Percentiles rank a stretch among this genome's conserved stretches.
These are phyloP conservation scores for Trametes coccinea DNA, from an alignment of 768 basidiomycete genomes.

Conservation along the genomic window DNA sequence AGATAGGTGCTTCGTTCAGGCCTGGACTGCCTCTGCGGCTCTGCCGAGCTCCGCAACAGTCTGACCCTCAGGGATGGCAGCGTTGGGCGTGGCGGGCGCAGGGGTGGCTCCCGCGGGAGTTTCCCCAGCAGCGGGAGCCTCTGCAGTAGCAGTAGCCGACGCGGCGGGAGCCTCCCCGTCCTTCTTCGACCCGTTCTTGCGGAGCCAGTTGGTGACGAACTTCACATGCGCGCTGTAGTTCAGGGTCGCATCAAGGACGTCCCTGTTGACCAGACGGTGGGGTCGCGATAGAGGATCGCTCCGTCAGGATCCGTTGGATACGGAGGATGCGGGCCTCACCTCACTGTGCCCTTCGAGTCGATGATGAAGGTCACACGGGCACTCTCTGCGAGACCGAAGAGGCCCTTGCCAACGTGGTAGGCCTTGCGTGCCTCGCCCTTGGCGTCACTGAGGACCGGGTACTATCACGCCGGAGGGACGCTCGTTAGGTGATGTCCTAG, in stretches of 20 bases:
- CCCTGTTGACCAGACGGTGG: conserved; percentile 38
- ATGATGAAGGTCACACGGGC: conserved; percentile 77
- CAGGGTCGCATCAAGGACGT: conserved; percentile 57
- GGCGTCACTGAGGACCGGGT: conserved; percentile 75
- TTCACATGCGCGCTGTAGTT: conserved; percentile 67
- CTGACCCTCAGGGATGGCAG: conserved; percentile 13
- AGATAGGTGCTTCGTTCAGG: conserved; percentile 3
- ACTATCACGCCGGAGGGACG: conserved; percentile 41
- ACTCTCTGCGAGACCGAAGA: conserved; percentile 60
- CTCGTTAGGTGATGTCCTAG: neutral
- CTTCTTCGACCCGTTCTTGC: conserved; percentile 43
- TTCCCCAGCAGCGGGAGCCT: conserved; percentile 4
- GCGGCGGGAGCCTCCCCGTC: conserved; percentile 18
- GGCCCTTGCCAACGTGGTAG: conserved; percentile 64
- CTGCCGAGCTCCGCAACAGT: conserved; percentile 14
- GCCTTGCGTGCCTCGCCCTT: conserved; percentile 61
- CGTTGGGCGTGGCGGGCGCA: neutral
- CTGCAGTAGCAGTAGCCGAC: neutral
- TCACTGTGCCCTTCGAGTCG: conserved; percentile 66
- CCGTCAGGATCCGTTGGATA: too few relatives aligned
- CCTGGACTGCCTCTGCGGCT: conserved; percentile 18
- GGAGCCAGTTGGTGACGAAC: conserved; percentile 71
- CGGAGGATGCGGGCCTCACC: conserved; percentile 39
- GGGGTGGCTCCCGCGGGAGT: too few relatives aligned
- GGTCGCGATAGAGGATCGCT: neutral